These are phyloP conservation scores for Cyclotella atomus DNA, from an alignment of 108 stramenopile genomes.

Conservation along the genomic window DNA sequence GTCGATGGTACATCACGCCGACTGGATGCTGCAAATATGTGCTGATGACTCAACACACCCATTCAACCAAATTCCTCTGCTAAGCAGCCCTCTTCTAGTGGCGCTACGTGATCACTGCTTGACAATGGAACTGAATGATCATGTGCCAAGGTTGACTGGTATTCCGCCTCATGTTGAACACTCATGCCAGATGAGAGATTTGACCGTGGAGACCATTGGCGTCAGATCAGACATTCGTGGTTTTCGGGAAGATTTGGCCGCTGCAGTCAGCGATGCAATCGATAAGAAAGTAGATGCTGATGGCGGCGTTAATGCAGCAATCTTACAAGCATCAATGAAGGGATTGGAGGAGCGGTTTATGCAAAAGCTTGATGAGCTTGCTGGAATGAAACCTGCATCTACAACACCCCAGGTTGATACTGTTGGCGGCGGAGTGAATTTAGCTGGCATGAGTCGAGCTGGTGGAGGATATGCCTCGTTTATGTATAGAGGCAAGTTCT, in stretches of 20 bases:
- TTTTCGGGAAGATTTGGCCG: background rate
- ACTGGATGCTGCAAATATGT: conserved; percentile 10
- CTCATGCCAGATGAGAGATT: background rate
- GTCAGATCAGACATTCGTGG: background rate
- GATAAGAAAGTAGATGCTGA: background rate
- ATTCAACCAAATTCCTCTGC: background rate
- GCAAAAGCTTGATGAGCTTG: background rate
- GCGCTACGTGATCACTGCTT: conserved; percentile 23
- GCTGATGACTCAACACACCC: background rate
- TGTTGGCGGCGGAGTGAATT: background rate
- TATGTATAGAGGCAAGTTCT: background rate
- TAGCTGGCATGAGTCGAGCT: background rate
- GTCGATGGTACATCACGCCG: conserved; percentile 43
- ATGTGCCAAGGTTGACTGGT: conserved; percentile 34
- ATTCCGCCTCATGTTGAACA: conserved; percentile 40
- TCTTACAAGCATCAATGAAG: background rate
- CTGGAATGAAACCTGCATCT: background rate
- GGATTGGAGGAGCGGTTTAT: background rate
- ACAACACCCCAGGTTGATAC: background rate
- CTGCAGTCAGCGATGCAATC: background rate
- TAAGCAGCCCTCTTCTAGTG: conserved; percentile 17
- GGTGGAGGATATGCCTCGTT: background rate
- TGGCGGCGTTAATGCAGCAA: background rate
- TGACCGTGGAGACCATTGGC: background rate
- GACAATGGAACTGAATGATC: conserved; percentile 28